These are phyloP conservation scores for Cyclotella cryptica DNA, from an alignment of 108 stramenopile species.

Conservation along the genomic window DNA sequence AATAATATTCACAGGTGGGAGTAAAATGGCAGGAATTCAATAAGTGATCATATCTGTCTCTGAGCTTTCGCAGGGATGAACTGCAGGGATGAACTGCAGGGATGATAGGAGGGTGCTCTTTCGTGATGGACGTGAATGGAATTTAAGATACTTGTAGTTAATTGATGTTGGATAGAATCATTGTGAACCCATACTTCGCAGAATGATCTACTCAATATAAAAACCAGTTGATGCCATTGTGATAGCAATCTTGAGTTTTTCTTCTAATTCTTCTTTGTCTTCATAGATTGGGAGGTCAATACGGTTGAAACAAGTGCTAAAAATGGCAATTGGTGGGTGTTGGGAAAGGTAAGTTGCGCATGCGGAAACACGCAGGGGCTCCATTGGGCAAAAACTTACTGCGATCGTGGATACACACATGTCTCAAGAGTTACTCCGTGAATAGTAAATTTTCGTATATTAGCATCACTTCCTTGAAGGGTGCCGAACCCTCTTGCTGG, in stretches of 20 bases:
- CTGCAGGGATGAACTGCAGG: not conserved
- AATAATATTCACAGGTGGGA: slow-evolving; percentile 99
- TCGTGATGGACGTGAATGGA: no score
- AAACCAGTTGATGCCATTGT: slow-evolving; percentile 93
- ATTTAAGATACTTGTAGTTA: no score
- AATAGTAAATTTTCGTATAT: slow-evolving; percentile 91
- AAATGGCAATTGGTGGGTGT: slow-evolving; percentile 7
- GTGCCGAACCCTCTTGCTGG: slow-evolving; percentile 93
- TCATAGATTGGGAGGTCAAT: slow-evolving; percentile 90
- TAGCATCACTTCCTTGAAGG: slow-evolving; percentile 94
- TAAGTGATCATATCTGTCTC: slow-evolving; percentile 96
- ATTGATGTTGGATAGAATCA: no score
- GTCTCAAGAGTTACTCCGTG: slow-evolving; percentile 77
- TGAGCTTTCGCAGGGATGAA: slow-evolving; percentile 40
- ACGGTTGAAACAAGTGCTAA: slow-evolving; percentile 97
- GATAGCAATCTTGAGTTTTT: slow-evolving; percentile 93
- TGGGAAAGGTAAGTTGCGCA: not conserved
- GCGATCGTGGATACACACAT: slow-evolving; percentile 93
- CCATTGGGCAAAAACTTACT: slow-evolving; percentile 56
- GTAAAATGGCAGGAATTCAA: slow-evolving; percentile 96
- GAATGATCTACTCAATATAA: slow-evolving; percentile 82
- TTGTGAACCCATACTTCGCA: not conserved
- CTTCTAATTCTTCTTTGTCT: slow-evolving; percentile 73
- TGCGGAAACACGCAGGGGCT: not conserved
- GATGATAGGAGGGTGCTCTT: no score